Evolutionary conservation across 2,329 filamentous ascomycete genomes (phyloP), one percentile per base, ranked within the genome.

Genomic region (Sclerotinia nivalis): DNA sequence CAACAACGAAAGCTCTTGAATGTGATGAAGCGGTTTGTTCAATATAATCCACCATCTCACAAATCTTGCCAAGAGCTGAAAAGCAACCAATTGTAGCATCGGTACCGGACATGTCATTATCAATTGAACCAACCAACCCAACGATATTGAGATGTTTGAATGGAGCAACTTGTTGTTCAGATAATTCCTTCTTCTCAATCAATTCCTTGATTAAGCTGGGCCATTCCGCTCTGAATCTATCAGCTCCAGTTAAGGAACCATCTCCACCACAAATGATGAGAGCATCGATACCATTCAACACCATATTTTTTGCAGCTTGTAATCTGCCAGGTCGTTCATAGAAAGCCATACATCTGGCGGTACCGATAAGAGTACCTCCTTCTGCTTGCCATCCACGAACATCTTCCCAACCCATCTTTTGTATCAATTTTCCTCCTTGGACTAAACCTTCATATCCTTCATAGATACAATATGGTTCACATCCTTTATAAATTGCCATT

Each of bases 11-110:
- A 52, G 96, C 96, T 76, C 96, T 87, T 74, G 97, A 96, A 81
- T 99, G 96, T 40, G 94, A 97, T 50, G 90, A 91, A 66, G 95
- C 95, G 0, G 96, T 98, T 28, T 95, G 94, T 81, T 99, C 95
- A 76, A 99, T 97, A 78, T 93, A 95, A 83, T 99, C 96, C 70
- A 99, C 93, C 78, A 95, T 93, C 79, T 97, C 92, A 82, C 95
- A 98, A 76, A 99, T 97, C 71, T 95, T 90, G 61, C 91, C 89
- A 69, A 99, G 87, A 34, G 96, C 96, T 56, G 94, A 97, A 83
- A 97, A 98, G 80, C 93, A 96, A 69, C 96, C 96, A 79, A 99
- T 97, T 45, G 96, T 99, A 71, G 96, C 95, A 81, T 99, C 96
- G 18, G 96, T 99, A 73, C 93, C 93, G 64, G 94, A 96, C 82